Base-by-base conservation (phyloP, 371 early-diverging fungal genomes). In the Dinochytrium kinnereticum region DNA sequence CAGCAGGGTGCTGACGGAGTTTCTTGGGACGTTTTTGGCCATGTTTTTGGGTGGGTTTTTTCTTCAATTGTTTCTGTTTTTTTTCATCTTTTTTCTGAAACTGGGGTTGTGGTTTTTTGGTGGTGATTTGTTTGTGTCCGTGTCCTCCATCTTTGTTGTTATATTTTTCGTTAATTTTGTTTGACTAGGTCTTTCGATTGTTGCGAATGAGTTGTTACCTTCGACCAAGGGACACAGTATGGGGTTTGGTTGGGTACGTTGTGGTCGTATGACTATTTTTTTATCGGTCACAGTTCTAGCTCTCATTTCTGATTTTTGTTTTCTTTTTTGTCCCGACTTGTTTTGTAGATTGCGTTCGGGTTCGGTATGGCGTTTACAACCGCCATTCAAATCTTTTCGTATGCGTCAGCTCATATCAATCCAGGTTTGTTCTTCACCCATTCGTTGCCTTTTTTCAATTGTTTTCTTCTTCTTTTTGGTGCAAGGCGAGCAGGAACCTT, bases 141-240 rank as follows among this genome's bases (percentile, higher is more conserved):
- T 71, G n/a, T 59, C 39, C 26, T 19, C 51, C 59, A 39, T 17
- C 36, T 31, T 57, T 10, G 37, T 15, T 36, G 24, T 34, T 26
- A 33, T 21, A 61, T 7, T 19, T 13, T 44, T 13, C 44, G 7
- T 19, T 44, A 13, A 13, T 44, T 19, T 19, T 44, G 19, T 19
- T 13, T 13, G 7, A 44, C 19, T 19, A 68, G 74, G 71, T 31
- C 64, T 64, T 39, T 21, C 53, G 2, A 53, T 77, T 59, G 37
- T 77, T 55, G 77, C 77, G 26, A 77, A 77, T 51, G 77, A 73
- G 39, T 59, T 73, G 3, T 64, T 77, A 44, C 73, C 77, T 19
- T 34, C 39, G 10, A 77, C 77, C 31, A 77, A 77, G 68, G 77
- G 77, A 24, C 77, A 77, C 39, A 64, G 55, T 10, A 65, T 73